These are phyloP conservation scores for Trichoderma sp. DNA, from an alignment of 2,329 filamentous ascomycete species.

Conservation along the genomic window DNA sequence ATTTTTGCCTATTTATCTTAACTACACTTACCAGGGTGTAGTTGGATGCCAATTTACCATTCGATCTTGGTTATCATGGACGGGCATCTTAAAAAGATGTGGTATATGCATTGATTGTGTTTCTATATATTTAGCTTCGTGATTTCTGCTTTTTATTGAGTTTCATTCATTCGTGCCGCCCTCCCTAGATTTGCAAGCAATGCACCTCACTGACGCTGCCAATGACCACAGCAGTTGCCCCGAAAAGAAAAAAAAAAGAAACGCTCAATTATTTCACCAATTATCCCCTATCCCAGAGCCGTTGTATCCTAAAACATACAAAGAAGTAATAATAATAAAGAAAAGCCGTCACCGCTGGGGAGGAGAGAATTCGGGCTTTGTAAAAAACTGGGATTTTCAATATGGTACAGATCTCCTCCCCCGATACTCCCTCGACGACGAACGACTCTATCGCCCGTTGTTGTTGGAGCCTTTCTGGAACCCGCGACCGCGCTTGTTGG, in stretches of 20 bases:
- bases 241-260: background rate
- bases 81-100: too few relatives aligned
- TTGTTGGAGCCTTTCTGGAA: conserved; percentile 29
- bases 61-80: too few relatives aligned
- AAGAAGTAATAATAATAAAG: background rate
- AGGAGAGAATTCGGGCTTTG: background rate
- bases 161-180: background rate
- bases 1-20: too few relatives aligned
- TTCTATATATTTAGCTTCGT: background rate
- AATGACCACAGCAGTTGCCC: background rate
- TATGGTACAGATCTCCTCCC: background rate
- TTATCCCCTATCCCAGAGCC: background rate
- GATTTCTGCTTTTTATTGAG: background rate
- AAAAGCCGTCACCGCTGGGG: background rate
- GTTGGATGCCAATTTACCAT: too few relatives aligned
- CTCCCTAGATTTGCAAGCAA: background rate
- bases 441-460: conserved; percentile 25
- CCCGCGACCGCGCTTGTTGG: conserved; percentile 33
- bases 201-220: background rate
- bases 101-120: background rate
- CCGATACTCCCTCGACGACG: background rate
- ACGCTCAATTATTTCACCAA: background rate
- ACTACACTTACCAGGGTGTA: too few relatives aligned
- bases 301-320: background rate
- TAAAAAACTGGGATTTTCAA: background rate